Percentiles rank a stretch among this genome's conserved stretches.
phyloP scores from a whole-genome alignment of 2,329 filamentous ascomycete species.

The Chaetomium globosum region DNA sequence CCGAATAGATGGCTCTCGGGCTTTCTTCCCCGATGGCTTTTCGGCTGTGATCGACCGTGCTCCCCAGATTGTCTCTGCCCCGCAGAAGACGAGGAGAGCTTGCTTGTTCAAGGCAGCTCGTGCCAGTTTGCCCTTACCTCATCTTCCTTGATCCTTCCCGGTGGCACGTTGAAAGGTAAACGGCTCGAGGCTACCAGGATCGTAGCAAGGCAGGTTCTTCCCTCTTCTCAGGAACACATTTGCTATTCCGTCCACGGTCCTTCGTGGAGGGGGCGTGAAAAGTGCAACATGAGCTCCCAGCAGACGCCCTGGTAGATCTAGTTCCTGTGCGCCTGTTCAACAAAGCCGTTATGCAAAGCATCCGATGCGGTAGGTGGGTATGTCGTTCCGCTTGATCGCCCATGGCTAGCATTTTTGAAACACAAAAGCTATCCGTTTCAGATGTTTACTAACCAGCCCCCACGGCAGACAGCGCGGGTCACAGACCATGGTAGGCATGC shows the following conservation, averaged over 20 bases:
- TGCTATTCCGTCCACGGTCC: background rate
- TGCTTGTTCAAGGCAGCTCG: constrained; percentile 14
- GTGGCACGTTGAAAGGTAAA: constrained; percentile 1
- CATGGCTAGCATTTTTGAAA: constrained; percentile 24
- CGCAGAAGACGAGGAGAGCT: constrained; percentile 10
- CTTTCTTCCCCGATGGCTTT: background rate
- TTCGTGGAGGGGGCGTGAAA: background rate
- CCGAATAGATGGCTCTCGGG: background rate
- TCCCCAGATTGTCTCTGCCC: constrained; percentile 4
- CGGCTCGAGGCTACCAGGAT: background rate
- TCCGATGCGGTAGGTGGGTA: constrained; percentile 16
- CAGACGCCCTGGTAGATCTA: background rate
- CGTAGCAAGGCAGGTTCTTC: background rate
- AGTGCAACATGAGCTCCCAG: background rate
- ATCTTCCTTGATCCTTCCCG: constrained; percentile 22
- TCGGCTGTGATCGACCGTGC: constrained; percentile 5
- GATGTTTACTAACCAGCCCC: constrained; percentile 7
- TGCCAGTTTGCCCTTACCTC: constrained; percentile 8
- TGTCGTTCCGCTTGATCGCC: constrained; percentile 13
- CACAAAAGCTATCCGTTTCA: constrained; percentile 23
- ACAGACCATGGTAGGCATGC: constrained; percentile 5
- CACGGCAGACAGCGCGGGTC: constrained; percentile 14
- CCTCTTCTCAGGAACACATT: too few relatives aligned
- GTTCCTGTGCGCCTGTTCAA: background rate
- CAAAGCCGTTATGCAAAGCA: constrained; percentile 11